Evolutionary conservation across 2,329 filamentous ascomycete species (phyloP), one percentile per base, ranked within the genome.

Genomic region (Cryphonectria parasitica): DNA sequence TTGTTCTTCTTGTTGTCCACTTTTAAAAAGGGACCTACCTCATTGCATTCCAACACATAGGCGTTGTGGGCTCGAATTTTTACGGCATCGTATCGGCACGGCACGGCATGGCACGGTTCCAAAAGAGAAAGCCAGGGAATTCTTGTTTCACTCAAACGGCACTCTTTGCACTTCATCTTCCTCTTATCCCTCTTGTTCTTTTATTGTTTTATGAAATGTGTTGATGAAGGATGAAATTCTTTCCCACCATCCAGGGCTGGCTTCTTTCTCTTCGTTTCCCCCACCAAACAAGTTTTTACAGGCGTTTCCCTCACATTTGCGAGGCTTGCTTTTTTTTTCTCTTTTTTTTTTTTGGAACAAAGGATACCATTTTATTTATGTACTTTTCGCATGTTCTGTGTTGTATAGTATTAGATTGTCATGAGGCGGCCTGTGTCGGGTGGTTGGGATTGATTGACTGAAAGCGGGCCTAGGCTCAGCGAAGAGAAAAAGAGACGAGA

Each of bases 31-130:
- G 36, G 61, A 25, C 39, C 28, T 39, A 8, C 19, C 19, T 62
- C 11, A 8, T n/a, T 69, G 39, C n/a, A 56, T 63, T 41, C 43
- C 61, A 41, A 31, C 15, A 10, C 41, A 13, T 58, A 15, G n/a
- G 17, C 17, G 28, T 45, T 62, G 45, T 49, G 54, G 54, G 54
- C 54, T 58, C 54, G 7, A 31, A 19, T 10, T 49, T 34, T 19
- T n/a, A 67, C 41, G 67, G 67, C 58, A 39, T 68, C 17, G 43
- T 68, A 41, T 65, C 25, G 45, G 66, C 60, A 64, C 52, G 64
- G 67, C 67, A 64, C 67, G 43, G 66, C 58, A 64, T 43, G 39
- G 64, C 67, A 64, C 49, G 36, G 34, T 45, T 54, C 28, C n/a
- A 31, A 64, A 63, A 56, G 43, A 63, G 31, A 19, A 69, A 1